Evolutionary conservation across 2,329 filamentous ascomycete species (phyloP).

Genomic region (Fusarium albosuccineum): DNA sequence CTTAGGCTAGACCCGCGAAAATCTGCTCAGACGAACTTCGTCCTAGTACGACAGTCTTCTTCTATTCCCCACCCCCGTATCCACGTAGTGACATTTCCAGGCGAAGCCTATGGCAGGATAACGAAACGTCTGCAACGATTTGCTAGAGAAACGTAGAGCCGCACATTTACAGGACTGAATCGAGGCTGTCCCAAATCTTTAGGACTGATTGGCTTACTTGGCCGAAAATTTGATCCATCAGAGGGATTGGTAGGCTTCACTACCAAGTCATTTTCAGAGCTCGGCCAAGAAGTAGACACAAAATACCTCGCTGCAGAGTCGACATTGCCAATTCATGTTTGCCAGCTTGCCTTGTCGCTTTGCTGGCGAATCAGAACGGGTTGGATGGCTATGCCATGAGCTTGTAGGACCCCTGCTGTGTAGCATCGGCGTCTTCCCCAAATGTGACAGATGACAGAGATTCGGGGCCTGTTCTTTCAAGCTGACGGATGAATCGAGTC

Average conservation of each 20-base stretch:
- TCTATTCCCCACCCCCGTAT: not conserved
- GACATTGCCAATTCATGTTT: not conserved
- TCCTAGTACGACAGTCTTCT: too few species aligned
- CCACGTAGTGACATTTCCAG: slow-evolving; percentile 1
- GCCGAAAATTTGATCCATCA: too few species aligned
- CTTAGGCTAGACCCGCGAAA: not conserved
- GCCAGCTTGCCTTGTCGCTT: slow-evolving; percentile 20
- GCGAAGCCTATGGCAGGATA: not conserved
- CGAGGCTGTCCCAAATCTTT: not conserved
- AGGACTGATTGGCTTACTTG: not conserved
- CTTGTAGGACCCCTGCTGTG: slow-evolving; percentile 21
- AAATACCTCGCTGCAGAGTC: not conserved
- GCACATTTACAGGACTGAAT: not conserved
- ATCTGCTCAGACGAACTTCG: not conserved
- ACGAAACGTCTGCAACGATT: not conserved
- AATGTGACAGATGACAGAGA: slow-evolving; percentile 15
- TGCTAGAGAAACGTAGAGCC: not conserved
- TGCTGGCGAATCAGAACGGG: slow-evolving; percentile 18
- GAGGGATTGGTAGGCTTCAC: too few species aligned
- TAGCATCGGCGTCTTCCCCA: slow-evolving; percentile 30
- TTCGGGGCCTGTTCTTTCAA: slow-evolving; percentile 37
- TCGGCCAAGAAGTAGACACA: not conserved
- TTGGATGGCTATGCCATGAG: slow-evolving; percentile 11
- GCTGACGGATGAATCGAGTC: slow-evolving; percentile 31
- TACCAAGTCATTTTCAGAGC: too few species aligned